Percentiles rank a stretch among this genome's conserved stretches.
These are phyloP conservation scores for Kingdonia uniflora DNA, from an alignment of 164 flowering plant genomes.

Conservation along the genomic window DNA sequence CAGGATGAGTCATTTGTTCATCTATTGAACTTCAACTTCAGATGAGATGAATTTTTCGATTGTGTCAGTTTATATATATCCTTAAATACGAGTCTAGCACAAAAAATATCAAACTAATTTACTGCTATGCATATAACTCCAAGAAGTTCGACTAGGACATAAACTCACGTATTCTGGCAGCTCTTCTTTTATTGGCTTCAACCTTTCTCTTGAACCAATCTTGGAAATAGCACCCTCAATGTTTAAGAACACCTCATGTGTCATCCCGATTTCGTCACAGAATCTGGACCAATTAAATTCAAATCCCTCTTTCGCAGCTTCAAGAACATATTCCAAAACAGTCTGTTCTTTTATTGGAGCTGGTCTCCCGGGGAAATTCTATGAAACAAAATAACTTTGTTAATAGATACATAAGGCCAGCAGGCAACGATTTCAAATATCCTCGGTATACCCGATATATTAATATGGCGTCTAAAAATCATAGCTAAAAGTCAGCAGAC, in stretches of 20 bases:
- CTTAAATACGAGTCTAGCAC: too few relatives aligned
- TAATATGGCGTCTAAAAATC: too few relatives aligned
- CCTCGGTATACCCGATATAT: too few relatives aligned
- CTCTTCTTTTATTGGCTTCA: conserved; percentile 1
- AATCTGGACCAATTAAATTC: neutral
- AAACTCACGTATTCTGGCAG: neutral
- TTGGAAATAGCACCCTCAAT: neutral
- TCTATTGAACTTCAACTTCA: too few relatives aligned
- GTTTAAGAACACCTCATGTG: neutral
- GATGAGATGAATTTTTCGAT: too few relatives aligned
- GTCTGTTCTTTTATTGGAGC: neutral
- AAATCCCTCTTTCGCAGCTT: neutral
- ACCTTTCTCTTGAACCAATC: too few relatives aligned
- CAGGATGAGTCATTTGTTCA: neutral
- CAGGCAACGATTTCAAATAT: too few relatives aligned
- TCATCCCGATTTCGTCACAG: neutral
- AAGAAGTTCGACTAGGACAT: neutral
- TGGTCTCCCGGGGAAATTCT: neutral
- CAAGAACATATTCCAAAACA: neutral
- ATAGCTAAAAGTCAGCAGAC: neutral
- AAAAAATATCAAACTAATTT: too few relatives aligned
- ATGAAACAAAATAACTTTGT: neutral
- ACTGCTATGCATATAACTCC: too few relatives aligned
- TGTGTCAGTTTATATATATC: too few relatives aligned
- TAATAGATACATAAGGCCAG: neutral